phyloP scores from a whole-genome alignment of 2,329 filamentous ascomycete species.

The Zalaria sp. region DNA sequence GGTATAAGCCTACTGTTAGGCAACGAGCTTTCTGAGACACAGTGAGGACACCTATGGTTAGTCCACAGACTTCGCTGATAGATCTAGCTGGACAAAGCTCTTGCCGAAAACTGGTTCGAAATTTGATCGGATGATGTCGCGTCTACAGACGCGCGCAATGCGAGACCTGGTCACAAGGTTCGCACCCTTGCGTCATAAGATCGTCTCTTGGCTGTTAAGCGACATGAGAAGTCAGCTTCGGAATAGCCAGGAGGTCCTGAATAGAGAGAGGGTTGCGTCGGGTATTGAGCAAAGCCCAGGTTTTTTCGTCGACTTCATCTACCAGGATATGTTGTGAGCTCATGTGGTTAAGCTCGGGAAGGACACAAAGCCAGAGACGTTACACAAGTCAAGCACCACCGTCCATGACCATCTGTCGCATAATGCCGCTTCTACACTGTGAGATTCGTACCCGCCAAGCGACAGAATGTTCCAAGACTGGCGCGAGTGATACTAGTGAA shows the following conservation, averaged over 20 bases:
- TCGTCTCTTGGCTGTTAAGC: constrained; percentile 1
- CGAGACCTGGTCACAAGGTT: neutral
- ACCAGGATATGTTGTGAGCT: neutral
- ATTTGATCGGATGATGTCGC: neutral
- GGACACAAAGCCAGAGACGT: neutral
- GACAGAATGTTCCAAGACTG: neutral
- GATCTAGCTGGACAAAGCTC: neutral
- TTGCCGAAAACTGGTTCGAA: neutral
- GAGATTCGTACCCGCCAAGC: neutral
- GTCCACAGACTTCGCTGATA: neutral
- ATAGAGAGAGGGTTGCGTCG: neutral
- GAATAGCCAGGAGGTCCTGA: constrained; percentile 1
- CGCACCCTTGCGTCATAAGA: neutral
- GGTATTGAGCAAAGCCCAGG: neutral
- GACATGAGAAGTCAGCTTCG: constrained; percentile 1
- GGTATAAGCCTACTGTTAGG: neutral
- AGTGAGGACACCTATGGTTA: neutral
- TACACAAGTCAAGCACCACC: neutral
- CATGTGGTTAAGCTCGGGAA: neutral
- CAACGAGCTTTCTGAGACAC: neutral
- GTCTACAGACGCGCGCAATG: neutral
- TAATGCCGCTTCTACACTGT: neutral
- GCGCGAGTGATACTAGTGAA: neutral
- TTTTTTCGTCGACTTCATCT: neutral
- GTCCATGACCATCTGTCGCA: neutral